Conservation (phyloP, 768 basidiomycete species). For the Daedaleopsis nitida region DNA sequence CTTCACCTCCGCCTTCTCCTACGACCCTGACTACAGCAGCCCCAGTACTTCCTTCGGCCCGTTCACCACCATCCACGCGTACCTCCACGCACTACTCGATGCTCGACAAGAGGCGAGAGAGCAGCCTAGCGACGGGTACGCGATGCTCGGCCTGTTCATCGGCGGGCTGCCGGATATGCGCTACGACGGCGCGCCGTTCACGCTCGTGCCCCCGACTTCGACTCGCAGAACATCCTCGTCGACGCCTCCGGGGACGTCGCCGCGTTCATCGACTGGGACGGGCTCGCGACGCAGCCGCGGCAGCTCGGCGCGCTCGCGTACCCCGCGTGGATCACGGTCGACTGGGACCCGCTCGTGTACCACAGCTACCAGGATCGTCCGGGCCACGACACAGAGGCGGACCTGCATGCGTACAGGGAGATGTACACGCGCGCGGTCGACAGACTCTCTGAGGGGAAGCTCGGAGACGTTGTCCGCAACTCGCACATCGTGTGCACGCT, state of each 20-base stretch:
- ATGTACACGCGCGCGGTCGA: not conserved
- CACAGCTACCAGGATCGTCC: not conserved
- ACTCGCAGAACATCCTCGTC: conserved; percentile 11
- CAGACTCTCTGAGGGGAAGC: not conserved
- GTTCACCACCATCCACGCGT: conserved; percentile 1
- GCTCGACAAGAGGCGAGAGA: not conserved
- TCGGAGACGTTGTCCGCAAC: not conserved
- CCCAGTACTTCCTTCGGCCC: not conserved
- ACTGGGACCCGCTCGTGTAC: conserved; percentile 4
- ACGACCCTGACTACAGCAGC: not conserved
- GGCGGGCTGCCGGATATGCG: not conserved
- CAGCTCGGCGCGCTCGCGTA: not conserved
- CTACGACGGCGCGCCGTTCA: conserved; percentile 1
- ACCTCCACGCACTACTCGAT: not conserved
- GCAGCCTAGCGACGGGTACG: not conserved
- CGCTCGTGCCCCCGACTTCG: conserved; percentile 7
- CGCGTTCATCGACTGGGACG: conserved; percentile 12
- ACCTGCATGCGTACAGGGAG: not conserved
- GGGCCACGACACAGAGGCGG: not conserved
- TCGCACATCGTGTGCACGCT: not conserved
- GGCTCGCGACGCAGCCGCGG: not conserved
- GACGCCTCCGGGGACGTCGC: conserved; percentile 4
- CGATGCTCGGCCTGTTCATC: not conserved
- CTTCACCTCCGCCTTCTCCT: not conserved
- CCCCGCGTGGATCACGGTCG: conserved; percentile 1